Evolutionary conservation across 441 rosid genomes (phyloP).

Genomic region (Mallotus repandus): DNA sequence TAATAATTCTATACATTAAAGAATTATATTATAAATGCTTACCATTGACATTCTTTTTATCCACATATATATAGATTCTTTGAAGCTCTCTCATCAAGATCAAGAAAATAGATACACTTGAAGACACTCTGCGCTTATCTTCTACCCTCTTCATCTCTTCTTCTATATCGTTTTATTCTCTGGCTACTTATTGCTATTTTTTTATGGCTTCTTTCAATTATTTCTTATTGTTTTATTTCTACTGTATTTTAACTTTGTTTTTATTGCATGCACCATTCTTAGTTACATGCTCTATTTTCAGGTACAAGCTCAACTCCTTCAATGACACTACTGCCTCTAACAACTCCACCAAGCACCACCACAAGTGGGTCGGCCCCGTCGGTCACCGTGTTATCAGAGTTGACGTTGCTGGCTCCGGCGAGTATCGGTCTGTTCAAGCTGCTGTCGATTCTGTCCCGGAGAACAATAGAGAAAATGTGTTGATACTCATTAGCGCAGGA

Average conservation of each 20-base stretch:
- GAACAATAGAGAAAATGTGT: constrained; percentile 56
- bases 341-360: constrained; percentile 41
- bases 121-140: constrained; percentile 8
- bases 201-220: constrained; percentile 42
- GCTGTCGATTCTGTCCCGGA: constrained; percentile 71
- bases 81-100: not conserved
- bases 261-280: constrained; percentile 38
- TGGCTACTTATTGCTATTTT: constrained; percentile 18
- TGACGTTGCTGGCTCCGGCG: constrained; percentile 49
- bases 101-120: not conserved
- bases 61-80: not conserved
- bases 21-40: constrained; percentile 7
- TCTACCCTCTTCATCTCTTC: constrained; percentile 1
- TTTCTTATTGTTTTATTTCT: constrained; percentile 19
- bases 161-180: constrained; percentile 19
- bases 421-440: constrained; percentile 74
- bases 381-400: constrained; percentile 75
- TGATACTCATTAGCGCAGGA: constrained; percentile 69
- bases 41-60: not conserved
- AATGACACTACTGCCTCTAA: constrained; percentile 23
- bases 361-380: constrained; percentile 70
- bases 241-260: constrained; percentile 28
- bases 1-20: not conserved
- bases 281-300: constrained; percentile 36
- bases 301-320: constrained; percentile 23